A percentile compares a stretch with the other conserved stretches of the same genome.
Conservation (phyloP, 108 stramenopile species). For the Cyclotella choctawhatcheeana region DNA sequence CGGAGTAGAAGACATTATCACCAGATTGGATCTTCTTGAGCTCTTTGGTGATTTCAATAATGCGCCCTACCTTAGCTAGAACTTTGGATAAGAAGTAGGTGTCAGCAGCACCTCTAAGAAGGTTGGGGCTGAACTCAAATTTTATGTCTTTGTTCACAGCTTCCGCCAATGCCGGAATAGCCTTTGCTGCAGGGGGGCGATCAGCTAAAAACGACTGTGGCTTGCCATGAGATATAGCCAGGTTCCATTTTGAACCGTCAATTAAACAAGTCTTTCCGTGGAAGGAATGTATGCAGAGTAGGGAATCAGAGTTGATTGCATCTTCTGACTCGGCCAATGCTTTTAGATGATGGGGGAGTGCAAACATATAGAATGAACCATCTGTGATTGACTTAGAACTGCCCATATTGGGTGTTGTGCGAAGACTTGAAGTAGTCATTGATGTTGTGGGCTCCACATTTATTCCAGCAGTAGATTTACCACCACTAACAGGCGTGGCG, state of each 20-base stretch:
- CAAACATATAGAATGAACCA: slow-evolving; percentile 64
- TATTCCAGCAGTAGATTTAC: background rate
- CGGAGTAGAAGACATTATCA: slow-evolving; percentile 33
- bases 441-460: slow-evolving; percentile 5
- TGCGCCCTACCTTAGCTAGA: slow-evolving; percentile 90
- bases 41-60: slow-evolving; percentile 85
- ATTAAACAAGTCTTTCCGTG: slow-evolving; percentile 50
- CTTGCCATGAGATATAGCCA: slow-evolving; percentile 41
- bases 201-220: slow-evolving; percentile 70
- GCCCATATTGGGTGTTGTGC: background rate
- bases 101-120: slow-evolving; percentile 89
- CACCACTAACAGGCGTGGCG: slow-evolving; percentile 30
- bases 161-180: slow-evolving; percentile 54
- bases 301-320: background rate
- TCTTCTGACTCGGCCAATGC: slow-evolving; percentile 30
- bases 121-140: slow-evolving; percentile 76
- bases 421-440: slow-evolving; percentile 44
- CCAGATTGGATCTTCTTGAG: slow-evolving; percentile 43
- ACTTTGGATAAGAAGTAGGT: slow-evolving; percentile 95
- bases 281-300: slow-evolving; percentile 47
- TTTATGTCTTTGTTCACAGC: slow-evolving; percentile 60
- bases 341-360: slow-evolving; percentile 78
- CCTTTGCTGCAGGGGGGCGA: slow-evolving; percentile 59
- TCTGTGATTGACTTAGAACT: slow-evolving; percentile 27
- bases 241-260: slow-evolving; percentile 35